Base-by-base conservation (phyloP, 2,329 filamentous ascomycete genomes). In the Dendrostoma leiphaemia region DNA sequence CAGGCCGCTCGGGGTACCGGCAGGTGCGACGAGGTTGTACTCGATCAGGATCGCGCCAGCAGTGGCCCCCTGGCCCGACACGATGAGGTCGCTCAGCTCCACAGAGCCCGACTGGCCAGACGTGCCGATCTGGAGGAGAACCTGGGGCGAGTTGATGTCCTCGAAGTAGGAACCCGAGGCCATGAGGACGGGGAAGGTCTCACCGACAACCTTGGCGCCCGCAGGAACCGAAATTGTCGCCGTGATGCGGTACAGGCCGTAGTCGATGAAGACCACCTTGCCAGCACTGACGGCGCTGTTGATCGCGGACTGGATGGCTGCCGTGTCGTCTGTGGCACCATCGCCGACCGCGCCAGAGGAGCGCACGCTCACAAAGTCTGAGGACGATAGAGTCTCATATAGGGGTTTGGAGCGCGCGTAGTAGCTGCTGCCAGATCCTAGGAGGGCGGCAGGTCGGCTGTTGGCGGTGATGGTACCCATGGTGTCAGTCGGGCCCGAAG, bases 331-430 rank as follows among this genome's bases (percentile, higher is more conserved):
- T 1, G 79, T 78, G 2, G 67, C 65, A 12, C 81, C 83, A 63
- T 86, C 76, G 45, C 82, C 83, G 43, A 53, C 48, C 45, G 68
- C 68, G 13, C 67, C 68, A 1, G 54, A 55, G 0, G 61, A 59
- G 44, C 72, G 70, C 40, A 66, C 72, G 38, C 71, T 74, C 63
- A 89, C 70, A 65, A 92, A 88, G 26, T 79, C 75, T 6, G 75
- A 76, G 6, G 77, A 77, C 1, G 80, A 66, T 5, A 84, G 67
- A 26, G 71, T 68, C 62, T 84, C 79, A 66, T 91, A 92, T 62
- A 90, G 84, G 15, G 89, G 89, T 76, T 90, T 90, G 58, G 86
- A 84, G 44, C 84, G 82, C 61, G 87, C 76, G 58, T 80, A 83
- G 60, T 82, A 86, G 5, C 73, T 67, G 13, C 65, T 66, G 29